Conservation (phyloP, 768 basidiomycete genomes). For the Terana coerulea region DNA sequence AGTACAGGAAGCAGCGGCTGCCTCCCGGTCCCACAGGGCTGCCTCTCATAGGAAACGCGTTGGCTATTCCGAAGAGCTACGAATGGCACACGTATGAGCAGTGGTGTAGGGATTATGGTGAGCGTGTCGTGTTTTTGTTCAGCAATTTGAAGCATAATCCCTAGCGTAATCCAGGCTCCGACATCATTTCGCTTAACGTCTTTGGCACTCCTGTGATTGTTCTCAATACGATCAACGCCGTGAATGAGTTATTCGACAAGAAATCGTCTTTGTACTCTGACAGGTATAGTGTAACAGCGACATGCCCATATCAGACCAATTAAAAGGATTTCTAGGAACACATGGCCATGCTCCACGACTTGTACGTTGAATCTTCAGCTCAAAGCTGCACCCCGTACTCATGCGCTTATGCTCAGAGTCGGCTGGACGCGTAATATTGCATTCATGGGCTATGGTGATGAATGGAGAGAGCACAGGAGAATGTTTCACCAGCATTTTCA, state of each 20-base stretch:
- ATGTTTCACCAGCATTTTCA: conserved; percentile 11
- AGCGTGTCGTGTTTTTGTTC: neutral
- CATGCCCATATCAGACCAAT: neutral
- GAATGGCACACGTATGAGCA: neutral
- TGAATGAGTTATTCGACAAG: conserved; percentile 2
- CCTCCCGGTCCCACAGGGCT: neutral
- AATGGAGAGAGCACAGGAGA: conserved; percentile 3
- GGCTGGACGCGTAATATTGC: conserved; percentile 9
- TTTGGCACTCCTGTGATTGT: neutral
- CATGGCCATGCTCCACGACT: neutral
- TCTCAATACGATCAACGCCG: neutral
- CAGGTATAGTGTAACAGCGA: neutral
- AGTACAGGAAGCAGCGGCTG: neutral
- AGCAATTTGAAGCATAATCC: neutral
- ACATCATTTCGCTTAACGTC: conserved; percentile 1
- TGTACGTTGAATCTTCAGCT: neutral
- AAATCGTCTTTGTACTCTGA: conserved; percentile 2
- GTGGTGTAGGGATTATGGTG: neutral
- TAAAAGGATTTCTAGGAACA: neutral
- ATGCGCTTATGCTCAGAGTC: neutral
- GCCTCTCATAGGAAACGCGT: neutral
- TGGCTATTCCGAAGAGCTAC: neutral
- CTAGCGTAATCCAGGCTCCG: neutral
- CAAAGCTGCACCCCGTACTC: neutral
- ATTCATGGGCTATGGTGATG: conserved; percentile 5